Evolutionary conservation across 306 rosid genomes (phyloP), one percentile per base, ranked within the genome.

Genomic region (Aeschynomene evenia): DNA sequence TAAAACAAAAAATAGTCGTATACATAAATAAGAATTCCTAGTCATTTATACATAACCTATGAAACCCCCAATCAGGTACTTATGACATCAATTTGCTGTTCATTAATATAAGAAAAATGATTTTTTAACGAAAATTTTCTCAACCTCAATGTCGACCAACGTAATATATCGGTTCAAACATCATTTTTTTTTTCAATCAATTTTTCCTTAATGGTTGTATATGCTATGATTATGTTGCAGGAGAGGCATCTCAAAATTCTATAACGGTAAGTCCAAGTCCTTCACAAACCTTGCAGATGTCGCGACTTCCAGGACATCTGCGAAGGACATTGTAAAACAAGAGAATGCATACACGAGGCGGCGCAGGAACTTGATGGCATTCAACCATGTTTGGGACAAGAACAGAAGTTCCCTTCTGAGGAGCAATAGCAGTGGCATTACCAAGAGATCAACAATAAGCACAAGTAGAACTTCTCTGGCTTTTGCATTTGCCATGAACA

Each of bases 211-310:
- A 78, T 72, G 59, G 53, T 64, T 23, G 54, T 3, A 40, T 3
- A 42, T 22, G 36, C 10, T 20, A 48, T 42, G 57, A 2, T 46
- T 28, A 73, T 80, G n/a, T n/a, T n/a, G 85, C 90, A 94, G 98
- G 78, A 87, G 83, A 84, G 87, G 98, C 21, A 90, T 90, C 51
- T 94, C 98, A 5, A 80, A 80, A 10, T 91, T 87, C 73, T 94
- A 90, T 22, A 80, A 43, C 73, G 96, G 93, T 6, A 90, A 88
- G 71, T 90, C 98, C 0, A 94, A 87, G 66, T 94, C 98, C 34
- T 94, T 75, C 81, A 83, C 96, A 0, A 87, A 84, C 73, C 76
- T 94, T 24, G 82, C 70, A 16, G 97, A 84, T 40, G n/a, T n/a
- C n/a, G 96, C 90, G 5, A 61, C 84, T 4, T 16, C 80, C 19